Base-by-base conservation (phyloP, 2,329 filamentous ascomycete genomes). In the Boeremia lycopersici region DNA sequence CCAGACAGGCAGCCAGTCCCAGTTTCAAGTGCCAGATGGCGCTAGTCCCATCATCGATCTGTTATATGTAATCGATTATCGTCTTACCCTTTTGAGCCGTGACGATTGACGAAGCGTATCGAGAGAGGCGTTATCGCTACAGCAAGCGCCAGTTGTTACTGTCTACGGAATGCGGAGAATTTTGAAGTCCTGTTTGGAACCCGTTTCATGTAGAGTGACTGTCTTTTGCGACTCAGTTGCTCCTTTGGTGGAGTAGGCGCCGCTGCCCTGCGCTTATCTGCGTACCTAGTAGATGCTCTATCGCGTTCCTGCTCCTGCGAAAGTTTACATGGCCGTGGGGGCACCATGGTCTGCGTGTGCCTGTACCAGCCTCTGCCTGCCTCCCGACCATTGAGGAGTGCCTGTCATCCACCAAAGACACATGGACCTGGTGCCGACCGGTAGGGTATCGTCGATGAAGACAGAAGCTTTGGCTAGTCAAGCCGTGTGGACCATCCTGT, bases 381-480 rank as follows among this genome's bases (percentile, higher is more conserved):
- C 15, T 44, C 34, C 41, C 39, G 39, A 40, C 28, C 33, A 39
- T 39, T 19, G 12, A 40, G 17, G 34, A n/a, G 29, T 13, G 23
- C 29, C 13, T 10, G 42, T 34, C 34, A 53, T 12, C 44, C 51
- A 55, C 25, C 34, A 54, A 41, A 40, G 23, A 45, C 35, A 34
- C 36, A 25, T 55, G 52, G 52, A 49, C 35, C 30, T 46, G 29
- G 19, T 45, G 42, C 52, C 52, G 52, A n/a, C 35, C 12, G 52
- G 36, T 39, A 46, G 25, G n/a, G 26, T 35, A 11, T 34, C 46
- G 31, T 17, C 46, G 25, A n/a, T 35, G 28, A 29, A 23, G 26
- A 17, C 19, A 17, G 28, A 42, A 15, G 30, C 30, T 39, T 26
- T 40, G 29, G 40, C 40, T 54, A 48, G 29, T 39, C 6, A 25